Evolutionary conservation across 2,329 filamentous ascomycete genomes (phyloP).

Genomic region (Ambrosiella beaveri): DNA sequence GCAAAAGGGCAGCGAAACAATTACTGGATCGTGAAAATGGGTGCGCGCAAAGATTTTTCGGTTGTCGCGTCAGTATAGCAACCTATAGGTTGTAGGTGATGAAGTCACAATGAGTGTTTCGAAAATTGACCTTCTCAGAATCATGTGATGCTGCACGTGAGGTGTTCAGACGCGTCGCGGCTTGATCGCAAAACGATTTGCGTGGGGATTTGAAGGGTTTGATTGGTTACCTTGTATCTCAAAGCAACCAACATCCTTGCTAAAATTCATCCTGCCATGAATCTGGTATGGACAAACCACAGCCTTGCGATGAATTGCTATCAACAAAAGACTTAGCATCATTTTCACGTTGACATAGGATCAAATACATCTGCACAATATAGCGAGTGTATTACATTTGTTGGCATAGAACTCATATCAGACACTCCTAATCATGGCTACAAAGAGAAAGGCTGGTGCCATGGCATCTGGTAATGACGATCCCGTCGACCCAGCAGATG

Average conservation of each 20-base stretch:
- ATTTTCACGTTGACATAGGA: too few species aligned
- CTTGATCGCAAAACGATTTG: neutral
- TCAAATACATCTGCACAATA: too few species aligned
- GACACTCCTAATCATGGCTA: constrained; percentile 45
- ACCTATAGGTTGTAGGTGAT: constrained; percentile 4
- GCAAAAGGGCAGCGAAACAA: neutral
- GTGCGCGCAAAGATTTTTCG: neutral
- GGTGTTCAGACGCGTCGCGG: neutral
- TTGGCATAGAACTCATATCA: too few species aligned
- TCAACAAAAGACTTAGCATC: too few species aligned
- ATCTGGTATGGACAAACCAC: neutral
- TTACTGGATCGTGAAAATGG: neutral
- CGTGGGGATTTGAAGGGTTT: neutral
- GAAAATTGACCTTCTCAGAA: constrained; percentile 10
- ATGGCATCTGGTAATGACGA: constrained; percentile 41
- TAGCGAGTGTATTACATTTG: too few species aligned
- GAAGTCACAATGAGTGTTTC: constrained; percentile 7
- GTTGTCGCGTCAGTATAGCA: constrained; percentile 6
- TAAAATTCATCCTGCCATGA: neutral
- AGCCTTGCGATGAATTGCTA: neutral
- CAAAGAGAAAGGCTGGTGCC: constrained; percentile 61
- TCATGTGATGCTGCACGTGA: constrained; percentile 11
- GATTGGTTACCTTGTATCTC: constrained; percentile 9
- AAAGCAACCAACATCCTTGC: too few species aligned
- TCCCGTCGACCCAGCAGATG: constrained; percentile 79